phyloP scores from a whole-genome alignment of 2,329 filamentous ascomycete species.

The Fusarium sp. region DNA sequence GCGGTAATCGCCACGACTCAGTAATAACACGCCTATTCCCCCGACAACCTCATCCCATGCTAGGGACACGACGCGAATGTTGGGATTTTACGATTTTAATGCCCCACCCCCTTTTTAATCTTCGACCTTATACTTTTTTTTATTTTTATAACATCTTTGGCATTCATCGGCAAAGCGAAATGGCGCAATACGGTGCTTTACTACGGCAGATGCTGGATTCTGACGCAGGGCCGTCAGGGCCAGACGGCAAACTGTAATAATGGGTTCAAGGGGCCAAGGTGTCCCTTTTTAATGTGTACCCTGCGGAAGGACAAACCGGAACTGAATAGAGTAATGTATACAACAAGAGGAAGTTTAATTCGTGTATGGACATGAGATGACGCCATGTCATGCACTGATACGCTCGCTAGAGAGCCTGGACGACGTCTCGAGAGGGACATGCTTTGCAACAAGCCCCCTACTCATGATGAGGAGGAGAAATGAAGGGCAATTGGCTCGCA shows the following conservation, averaged over 20 bases:
- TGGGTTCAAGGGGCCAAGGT: slow-evolving; percentile 38
- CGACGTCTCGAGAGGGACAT: slow-evolving; percentile 24
- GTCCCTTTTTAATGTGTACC: slow-evolving; percentile 49
- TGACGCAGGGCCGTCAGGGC: slow-evolving; percentile 47
- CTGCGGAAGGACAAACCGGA: slow-evolving; percentile 41
- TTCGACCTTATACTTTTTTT: slow-evolving; percentile 47
- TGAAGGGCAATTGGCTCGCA: slow-evolving; percentile 22
- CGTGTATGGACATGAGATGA: slow-evolving; percentile 48
- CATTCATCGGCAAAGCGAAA: slow-evolving; percentile 57
- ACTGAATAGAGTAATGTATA: slow-evolving; percentile 58
- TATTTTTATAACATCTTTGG: slow-evolving; percentile 53
- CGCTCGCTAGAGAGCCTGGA: slow-evolving; percentile 51
- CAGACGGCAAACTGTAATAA: slow-evolving; percentile 47
- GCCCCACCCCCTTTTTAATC: slow-evolving; percentile 48
- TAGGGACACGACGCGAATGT: slow-evolving; percentile 18
- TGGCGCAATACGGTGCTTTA: slow-evolving; percentile 54
- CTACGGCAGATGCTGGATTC: slow-evolving; percentile 44
- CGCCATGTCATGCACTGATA: slow-evolving; percentile 49
- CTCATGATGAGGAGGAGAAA: slow-evolving; percentile 42
- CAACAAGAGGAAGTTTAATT: slow-evolving; percentile 53
- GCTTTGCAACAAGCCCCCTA: slow-evolving; percentile 22
- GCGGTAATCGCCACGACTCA: slow-evolving; percentile 47
- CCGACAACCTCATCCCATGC: slow-evolving; percentile 28
- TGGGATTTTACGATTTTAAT: slow-evolving; percentile 49
- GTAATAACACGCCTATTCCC: slow-evolving; percentile 5